Evolutionary conservation across 768 basidiomycete species (phyloP).

Genomic region (Paxillus involutus): DNA sequence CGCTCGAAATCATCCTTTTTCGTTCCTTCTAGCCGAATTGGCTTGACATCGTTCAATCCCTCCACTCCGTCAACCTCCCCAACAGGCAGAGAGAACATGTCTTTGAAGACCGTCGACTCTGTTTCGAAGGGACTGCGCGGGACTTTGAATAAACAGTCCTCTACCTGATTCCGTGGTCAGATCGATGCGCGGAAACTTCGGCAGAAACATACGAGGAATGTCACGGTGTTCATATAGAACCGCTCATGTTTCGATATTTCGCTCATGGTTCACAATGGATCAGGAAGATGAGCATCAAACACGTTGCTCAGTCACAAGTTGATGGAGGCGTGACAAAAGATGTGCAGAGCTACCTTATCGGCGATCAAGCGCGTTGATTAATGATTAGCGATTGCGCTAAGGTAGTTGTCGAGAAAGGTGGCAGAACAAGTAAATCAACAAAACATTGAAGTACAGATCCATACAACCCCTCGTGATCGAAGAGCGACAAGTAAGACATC

Average conservation of each 20-base stretch:
- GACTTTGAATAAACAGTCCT: constrained; percentile 18
- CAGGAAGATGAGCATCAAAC: too few species aligned
- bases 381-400: too few species aligned
- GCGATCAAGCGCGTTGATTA: too few species aligned
- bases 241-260: background rate
- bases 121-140: constrained; percentile 15
- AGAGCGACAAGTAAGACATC: background rate
- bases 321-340: too few species aligned
- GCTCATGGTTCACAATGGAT: background rate
- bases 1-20: constrained; percentile 16
- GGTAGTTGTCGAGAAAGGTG: too few species aligned
- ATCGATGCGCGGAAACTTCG: too few species aligned
- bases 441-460: too few species aligned
- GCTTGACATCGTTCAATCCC: constrained; percentile 12
- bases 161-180: constrained; percentile 12
- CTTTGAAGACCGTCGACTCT: constrained; percentile 17
- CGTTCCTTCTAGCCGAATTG: constrained; percentile 14
- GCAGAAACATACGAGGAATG: constrained; percentile 10
- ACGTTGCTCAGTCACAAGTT: too few species aligned
- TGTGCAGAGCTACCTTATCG: too few species aligned
- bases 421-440: too few species aligned
- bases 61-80: constrained; percentile 1
- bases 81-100: constrained; percentile 19
- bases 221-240: constrained; percentile 15
- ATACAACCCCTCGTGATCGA: too few species aligned